Base-by-base conservation (phyloP, 805 yeast genomes). In the Cyberlindnera lachancei region DNA sequence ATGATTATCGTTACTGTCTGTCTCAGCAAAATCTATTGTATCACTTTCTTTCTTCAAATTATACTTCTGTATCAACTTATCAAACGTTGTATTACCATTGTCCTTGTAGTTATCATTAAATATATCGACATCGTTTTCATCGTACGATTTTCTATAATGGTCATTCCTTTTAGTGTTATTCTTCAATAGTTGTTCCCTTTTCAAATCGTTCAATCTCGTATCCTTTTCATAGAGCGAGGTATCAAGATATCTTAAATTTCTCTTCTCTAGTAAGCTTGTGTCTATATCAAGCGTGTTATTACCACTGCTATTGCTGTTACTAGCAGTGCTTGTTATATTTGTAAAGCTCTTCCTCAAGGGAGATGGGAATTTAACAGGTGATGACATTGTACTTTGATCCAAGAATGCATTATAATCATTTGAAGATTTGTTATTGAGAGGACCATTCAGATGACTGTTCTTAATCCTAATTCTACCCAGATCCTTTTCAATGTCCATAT, bases 171-270 rank as follows among this genome's bases (percentile, higher is more conserved):
- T n/a, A n/a, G n/a, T n/a, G n/a, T n/a, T n/a, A n/a, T n/a, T n/a
- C n/a, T 20, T 28, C 5, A 28, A n/a, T 7, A 30, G 18, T 17
- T 23, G 16, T 14, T 46, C 45, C n/a, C 50, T 37, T 19, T 46
- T 45, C 25, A 38, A 21, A 10, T 35, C 38, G 26, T 45, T 46
- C 11, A 19, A 18, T 15, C 27, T 22, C 6, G 27, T 6, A 13
- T 34, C 44, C 8, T 27, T 27, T 4, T 28, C 23, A 19, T 30
- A 43, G 1, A 34, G 26, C n/a, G 37, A 38, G 5, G 37, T 36
- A 15, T 48, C 41, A 20, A 44, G 27, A 27, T 37, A 45, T 15
- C 41, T 27, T 19, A 33, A 16, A 27, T 46, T 42, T 15, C 42
- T 40, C 15, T 33, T 25, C 15, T 31, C 38, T 20, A 45, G 27